Evolutionary conservation across 306 rosid species (phyloP).

Genomic region (Abrus pulchellus): DNA sequence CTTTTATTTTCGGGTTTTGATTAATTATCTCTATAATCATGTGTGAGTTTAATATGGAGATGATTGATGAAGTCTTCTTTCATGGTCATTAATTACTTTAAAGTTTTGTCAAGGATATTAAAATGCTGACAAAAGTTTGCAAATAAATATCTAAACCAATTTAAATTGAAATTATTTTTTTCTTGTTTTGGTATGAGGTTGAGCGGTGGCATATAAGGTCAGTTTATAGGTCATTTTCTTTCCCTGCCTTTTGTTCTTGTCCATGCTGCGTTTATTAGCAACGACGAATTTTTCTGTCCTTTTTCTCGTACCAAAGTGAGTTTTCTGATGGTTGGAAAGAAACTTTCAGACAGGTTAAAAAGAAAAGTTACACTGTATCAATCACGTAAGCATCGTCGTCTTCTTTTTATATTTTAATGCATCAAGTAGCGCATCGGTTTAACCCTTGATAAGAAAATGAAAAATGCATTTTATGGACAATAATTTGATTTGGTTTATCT

Average conservation of each 20-base stretch:
- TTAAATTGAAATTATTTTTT: constrained; percentile 3
- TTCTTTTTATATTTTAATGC: background rate
- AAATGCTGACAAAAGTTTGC: background rate
- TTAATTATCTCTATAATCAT: background rate
- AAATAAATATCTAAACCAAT: background rate
- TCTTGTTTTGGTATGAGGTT: constrained; percentile 6
- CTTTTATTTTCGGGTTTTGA: background rate
- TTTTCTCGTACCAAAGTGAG: background rate
- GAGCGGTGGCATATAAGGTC: constrained; percentile 4
- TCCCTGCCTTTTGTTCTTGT: background rate
- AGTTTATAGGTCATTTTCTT: constrained; percentile 31
- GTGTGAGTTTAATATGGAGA: background rate
- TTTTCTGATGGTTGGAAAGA: constrained; percentile 28
- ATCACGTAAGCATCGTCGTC: constrained; percentile 14
- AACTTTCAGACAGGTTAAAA: constrained; percentile 30
- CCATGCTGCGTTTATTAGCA: constrained; percentile 24
- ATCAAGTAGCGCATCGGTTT: background rate
- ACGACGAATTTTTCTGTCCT: constrained; percentile 21
- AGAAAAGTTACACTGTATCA: constrained; percentile 26
- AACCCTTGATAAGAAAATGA: background rate
- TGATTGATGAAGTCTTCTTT: background rate
- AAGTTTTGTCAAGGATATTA: background rate
- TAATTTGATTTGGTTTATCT: background rate
- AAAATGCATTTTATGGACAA: background rate
- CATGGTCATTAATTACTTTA: background rate